Evolutionary conservation across 2,329 filamentous ascomycete genomes (phyloP).

Genomic region (Boeremia lycopersici): DNA sequence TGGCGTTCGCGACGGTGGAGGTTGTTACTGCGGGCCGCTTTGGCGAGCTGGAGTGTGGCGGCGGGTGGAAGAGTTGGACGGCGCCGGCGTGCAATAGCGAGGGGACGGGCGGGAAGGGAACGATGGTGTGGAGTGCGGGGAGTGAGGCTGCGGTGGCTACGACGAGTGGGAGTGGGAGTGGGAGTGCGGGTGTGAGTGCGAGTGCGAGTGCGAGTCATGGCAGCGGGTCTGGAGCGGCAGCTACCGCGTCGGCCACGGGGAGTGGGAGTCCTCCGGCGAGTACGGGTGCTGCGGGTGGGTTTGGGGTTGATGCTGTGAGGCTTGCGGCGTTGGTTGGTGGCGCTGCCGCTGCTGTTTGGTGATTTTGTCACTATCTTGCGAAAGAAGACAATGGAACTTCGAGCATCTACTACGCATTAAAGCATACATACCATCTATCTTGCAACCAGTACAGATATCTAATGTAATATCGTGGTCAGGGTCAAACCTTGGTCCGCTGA

Average conservation of each 20-base stretch:
- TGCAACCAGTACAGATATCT: too few species aligned
- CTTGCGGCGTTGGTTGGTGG: constrained; percentile 7
- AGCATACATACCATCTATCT: too few species aligned
- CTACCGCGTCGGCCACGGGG: not conserved
- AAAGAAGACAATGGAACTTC: not conserved
- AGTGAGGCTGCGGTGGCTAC: not conserved
- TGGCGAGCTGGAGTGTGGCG: not conserved
- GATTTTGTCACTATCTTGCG: not conserved
- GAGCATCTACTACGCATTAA: too few species aligned
- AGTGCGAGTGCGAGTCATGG: not conserved
- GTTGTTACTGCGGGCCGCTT: constrained; percentile 1
- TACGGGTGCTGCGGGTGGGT: not conserved
- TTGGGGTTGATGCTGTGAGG: constrained; percentile 1
- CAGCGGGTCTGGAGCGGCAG: not conserved
- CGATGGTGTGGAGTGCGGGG: not conserved
- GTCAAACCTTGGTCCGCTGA: too few species aligned
- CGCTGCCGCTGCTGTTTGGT: constrained; percentile 6
- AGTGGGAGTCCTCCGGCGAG: constrained; percentile 1
- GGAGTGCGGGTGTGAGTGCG: not conserved
- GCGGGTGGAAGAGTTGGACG: not conserved
- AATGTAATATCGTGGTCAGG: too few species aligned
- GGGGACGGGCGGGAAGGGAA: not conserved
- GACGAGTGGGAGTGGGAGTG: not conserved
- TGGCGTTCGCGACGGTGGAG: constrained; percentile 6
- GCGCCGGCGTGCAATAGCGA: not conserved